Evolutionary conservation across 139 green algal species (phyloP), one percentile per base, ranked within the genome.

Genomic region (Auxenochlorella protothecoides): DNA sequence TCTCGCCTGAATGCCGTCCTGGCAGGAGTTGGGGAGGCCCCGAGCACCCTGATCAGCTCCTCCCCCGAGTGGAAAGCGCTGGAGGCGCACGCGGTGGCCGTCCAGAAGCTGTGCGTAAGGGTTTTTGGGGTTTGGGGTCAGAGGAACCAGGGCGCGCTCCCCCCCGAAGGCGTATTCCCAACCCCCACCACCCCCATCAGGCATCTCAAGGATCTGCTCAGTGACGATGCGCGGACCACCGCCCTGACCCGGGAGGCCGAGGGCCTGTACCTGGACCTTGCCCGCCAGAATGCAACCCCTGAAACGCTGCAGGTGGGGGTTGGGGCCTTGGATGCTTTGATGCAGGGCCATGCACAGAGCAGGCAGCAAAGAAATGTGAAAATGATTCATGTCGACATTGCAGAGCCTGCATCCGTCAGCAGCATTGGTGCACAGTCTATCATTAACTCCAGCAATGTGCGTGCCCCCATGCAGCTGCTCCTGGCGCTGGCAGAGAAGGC

Each of bases 191-290:
- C 61, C 44, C 11, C 6, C 0, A 13, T 13, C 85, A 95, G 87
- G 53, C 92, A 97, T 73, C 75, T 97, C 67, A 81, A 85, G 11
- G 89, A 97, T 59, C 78, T 98, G 68, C 78, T 98, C 62, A n/a
- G 77, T 5, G 90, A 97, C 69, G 79, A 90, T 27, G 61, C 71
- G 2, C 86, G 93, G 63, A 91, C 81, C 66, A 84, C 91, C 62
- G 69, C 67, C 0, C 69, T 97, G 13, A 90, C 91, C 73, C 84
- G 88, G 66, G 93, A 98, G 85, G 78, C 85, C 63, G 79, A 96
- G 70, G 89, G 89, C 62, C 80, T 98, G n/a, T 88, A 93, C 66
- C 63, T 88, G 53, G 94, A 99, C 77, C 94, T 94, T 74, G 91
- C 84, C 2, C 86, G 94, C 55, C 94, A 99, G 80, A 84, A 91